These are phyloP conservation scores for Lotus japonicus DNA, from an alignment of 306 rosid genomes.

Conservation along the genomic window DNA sequence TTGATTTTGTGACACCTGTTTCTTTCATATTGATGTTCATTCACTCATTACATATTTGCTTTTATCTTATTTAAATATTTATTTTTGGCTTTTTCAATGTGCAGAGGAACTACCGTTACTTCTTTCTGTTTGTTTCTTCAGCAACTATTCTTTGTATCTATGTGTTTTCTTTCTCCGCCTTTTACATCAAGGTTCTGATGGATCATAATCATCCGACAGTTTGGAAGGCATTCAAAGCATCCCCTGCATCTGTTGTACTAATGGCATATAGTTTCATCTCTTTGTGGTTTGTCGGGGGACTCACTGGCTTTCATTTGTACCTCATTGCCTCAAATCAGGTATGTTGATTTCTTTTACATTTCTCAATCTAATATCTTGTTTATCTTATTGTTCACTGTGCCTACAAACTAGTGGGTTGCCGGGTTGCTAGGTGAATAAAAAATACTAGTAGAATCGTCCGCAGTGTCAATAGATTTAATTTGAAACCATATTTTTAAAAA, in stretches of 20 bases:
- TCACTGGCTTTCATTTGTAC: conserved; percentile 93
- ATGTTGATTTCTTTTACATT: conserved; percentile 25
- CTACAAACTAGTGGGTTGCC: not conserved
- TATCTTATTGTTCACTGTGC: not conserved
- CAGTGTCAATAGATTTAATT: not conserved
- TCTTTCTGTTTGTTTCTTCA: conserved; percentile 88
- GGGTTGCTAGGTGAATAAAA: not conserved
- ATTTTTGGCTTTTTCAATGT: conserved; percentile 21
- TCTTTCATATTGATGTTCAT: conserved; percentile 2
- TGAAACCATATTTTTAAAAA: not conserved
- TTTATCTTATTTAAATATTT: conserved; percentile 2
- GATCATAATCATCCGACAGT: conserved; percentile 53
- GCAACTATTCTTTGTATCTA: conserved; percentile 85
- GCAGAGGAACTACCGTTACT: conserved; percentile 89
- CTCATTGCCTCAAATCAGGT: conserved; percentile 89
- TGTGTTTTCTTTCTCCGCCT: conserved; percentile 76
- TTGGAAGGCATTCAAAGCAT: conserved; percentile 87
- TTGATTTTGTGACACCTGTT: not conserved
- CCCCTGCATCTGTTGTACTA: conserved; percentile 73
- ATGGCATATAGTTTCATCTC: conserved; percentile 83
- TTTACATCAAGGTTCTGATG: conserved; percentile 81
- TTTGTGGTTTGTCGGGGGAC: conserved; percentile 94
- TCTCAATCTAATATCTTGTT: conserved; percentile 19
- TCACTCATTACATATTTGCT: conserved; percentile 13
- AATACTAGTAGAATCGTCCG: not conserved